Conservation (phyloP, 225 moss, liverwort and hornwort genomes). For the Sphagnum tenellum region DNA sequence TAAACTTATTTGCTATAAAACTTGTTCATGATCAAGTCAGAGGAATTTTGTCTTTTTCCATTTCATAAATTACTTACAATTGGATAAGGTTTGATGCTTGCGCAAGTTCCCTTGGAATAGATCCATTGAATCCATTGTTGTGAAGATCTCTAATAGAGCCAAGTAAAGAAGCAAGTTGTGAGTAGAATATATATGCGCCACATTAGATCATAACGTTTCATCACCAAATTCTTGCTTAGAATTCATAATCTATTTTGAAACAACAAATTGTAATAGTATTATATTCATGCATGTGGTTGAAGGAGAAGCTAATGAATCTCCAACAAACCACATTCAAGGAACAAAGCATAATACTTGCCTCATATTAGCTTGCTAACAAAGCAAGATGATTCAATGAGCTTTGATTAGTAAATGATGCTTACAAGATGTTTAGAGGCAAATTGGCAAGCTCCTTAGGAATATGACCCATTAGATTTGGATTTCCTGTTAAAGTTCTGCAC, state of each 20-base stretch:
- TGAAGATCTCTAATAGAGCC: conserved; percentile 10
- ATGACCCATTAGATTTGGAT: conserved; percentile 14
- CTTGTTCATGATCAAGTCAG: not conserved
- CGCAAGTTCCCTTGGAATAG: conserved; percentile 10
- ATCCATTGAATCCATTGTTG: conserved; percentile 14
- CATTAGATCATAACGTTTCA: not conserved
- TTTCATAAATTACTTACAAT: not conserved
- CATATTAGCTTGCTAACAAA: not conserved
- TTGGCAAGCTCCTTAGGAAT: conserved; percentile 19
- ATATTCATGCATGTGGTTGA: not conserved
- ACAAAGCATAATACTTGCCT: not conserved
- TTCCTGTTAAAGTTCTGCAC: conserved; percentile 18
- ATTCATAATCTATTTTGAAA: not conserved
- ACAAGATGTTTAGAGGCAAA: conserved; percentile 16
- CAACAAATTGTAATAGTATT: not conserved
- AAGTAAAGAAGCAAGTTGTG: not conserved
- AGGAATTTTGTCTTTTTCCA: not conserved
- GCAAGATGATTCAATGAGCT: not conserved
- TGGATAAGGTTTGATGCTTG: conserved; percentile 5
- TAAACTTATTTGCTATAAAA: not conserved
- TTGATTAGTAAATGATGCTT: not conserved
- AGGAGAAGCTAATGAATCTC: not conserved
- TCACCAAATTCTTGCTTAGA: no score
- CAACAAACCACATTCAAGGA: not conserved
- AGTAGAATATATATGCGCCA: not conserved